Evolutionary conservation across 1,139 yeast genomes (phyloP).

Genomic region (Scheffersomyces cryptocercus): DNA sequence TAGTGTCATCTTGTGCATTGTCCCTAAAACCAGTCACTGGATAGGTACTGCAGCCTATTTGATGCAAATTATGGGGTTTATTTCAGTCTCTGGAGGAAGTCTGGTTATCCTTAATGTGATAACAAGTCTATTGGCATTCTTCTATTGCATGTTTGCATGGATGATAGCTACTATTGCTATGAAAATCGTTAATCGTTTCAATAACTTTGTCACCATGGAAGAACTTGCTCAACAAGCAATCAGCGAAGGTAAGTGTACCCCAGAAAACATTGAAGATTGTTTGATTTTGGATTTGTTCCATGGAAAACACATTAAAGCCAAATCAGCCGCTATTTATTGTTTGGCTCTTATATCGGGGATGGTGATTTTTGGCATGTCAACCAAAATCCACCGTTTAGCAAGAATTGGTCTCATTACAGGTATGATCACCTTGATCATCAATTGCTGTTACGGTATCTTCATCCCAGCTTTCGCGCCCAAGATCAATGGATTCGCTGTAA

Average conservation of each 20-base stretch:
- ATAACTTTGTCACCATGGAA: slow-evolving; percentile 25
- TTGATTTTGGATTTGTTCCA: slow-evolving; percentile 21
- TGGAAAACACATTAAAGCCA: slow-evolving; percentile 31
- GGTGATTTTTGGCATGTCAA: slow-evolving; percentile 26
- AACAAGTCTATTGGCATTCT: slow-evolving; percentile 16
- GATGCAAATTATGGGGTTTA: slow-evolving; percentile 29
- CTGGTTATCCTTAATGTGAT: slow-evolving; percentile 22
- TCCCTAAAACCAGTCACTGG: slow-evolving; percentile 29
- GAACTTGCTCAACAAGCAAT: slow-evolving; percentile 20
- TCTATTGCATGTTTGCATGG: slow-evolving; percentile 25
- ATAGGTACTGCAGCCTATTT: slow-evolving; percentile 32
- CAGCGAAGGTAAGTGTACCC: slow-evolving; percentile 29
- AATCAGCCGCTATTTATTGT: slow-evolving; percentile 25
- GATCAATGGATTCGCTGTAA: slow-evolving; percentile 17
- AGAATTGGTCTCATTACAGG: slow-evolving; percentile 24
- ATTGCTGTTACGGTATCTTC: slow-evolving; percentile 26
- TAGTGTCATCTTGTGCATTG: slow-evolving; percentile 24
- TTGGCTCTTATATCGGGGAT: slow-evolving; percentile 28
- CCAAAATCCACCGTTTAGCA: slow-evolving; percentile 19
- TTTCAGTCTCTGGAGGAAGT: slow-evolving; percentile 30
- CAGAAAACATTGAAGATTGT: slow-evolving; percentile 21
- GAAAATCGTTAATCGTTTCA: slow-evolving; percentile 25
- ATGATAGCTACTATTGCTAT: slow-evolving; percentile 24
- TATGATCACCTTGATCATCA: slow-evolving; percentile 22
- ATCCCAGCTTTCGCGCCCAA: slow-evolving; percentile 29